Evolutionary conservation across 352 stramenopile species (phyloP), one percentile per base, ranked within the genome.

Genomic region (Phytophthora ramorum): DNA sequence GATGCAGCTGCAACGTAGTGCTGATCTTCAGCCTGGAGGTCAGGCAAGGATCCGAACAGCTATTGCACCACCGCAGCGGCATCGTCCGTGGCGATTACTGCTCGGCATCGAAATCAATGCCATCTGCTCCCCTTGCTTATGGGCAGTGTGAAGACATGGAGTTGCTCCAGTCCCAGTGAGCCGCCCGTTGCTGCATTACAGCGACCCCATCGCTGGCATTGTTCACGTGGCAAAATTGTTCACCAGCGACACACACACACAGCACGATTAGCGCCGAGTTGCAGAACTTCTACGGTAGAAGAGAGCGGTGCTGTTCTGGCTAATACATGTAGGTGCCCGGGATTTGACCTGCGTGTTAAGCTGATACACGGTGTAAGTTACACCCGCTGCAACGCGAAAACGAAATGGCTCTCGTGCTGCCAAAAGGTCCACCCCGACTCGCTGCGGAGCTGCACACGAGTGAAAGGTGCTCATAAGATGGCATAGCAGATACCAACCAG

Each of bases 271-370:
- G 43, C 43, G 14, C 40, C 38, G 58, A 48, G 37, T 37, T 50
- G 59, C 14, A 41, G 3, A 44, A 20, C 37, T 44, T 44, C 37
- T 20, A 44, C 37, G 14, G 40, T 46, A 46, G 9, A 46, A 46
- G 38, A 45, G 38, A 45, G 38, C 38, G 16, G 16, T 8, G 13
- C 5, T 44, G 3, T 44, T 20, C 13, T 44, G 37, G 37, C 37
- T 22, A 44, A 22, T 14, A 38, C 6, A 28, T 32, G 28, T 47
- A 47, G 28, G 14, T 26, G 28, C 35, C 37, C 44, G 30, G 41
- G 46, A 70, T 66, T 69, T 69, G 62, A 69, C n/a, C 62, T 54
- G 37, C 45, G 32, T 40, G 46, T 58, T 65, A 26, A 48, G 53
- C 45, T 64, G 49, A 26, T 28, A 16, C 20, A 46, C 40, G 34